phyloP scores from a whole-genome alignment of 2,329 filamentous ascomycete genomes.

The Laburnicola sp. region DNA sequence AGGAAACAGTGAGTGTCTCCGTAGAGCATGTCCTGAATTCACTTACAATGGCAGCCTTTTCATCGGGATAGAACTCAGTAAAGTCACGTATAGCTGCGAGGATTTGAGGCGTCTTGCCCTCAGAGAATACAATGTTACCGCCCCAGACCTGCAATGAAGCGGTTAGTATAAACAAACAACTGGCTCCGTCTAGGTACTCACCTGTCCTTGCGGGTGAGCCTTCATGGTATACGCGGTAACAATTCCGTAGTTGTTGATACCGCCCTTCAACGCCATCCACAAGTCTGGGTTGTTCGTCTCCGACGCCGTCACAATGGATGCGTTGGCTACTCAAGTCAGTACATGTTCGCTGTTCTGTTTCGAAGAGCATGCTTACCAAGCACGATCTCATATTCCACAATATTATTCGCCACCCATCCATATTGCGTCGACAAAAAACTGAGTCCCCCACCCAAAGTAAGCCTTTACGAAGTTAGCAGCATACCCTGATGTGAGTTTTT shows the following conservation, averaged over 20 bases:
- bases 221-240: constrained; percentile 43
- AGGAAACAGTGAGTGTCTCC: neutral
- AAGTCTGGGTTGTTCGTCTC: constrained; percentile 45
- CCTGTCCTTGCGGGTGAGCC: constrained; percentile 29
- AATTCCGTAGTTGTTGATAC: constrained; percentile 51
- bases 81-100: constrained; percentile 57
- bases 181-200: constrained; percentile 5
- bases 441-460: constrained; percentile 46
- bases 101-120: constrained; percentile 47
- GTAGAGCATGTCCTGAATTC: neutral
- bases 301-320: constrained; percentile 48
- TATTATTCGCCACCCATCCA: constrained; percentile 53
- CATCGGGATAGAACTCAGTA: constrained; percentile 60
- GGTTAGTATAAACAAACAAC: neutral
- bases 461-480: neutral
- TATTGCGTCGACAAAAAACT: constrained; percentile 49
- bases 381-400: constrained; percentile 53
- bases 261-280: constrained; percentile 49
- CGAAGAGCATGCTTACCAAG: neutral
- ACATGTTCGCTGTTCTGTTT: too few relatives aligned
- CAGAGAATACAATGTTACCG: constrained; percentile 48
- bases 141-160: constrained; percentile 46
- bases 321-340: constrained; percentile 42
- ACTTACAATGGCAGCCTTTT: constrained; percentile 58
- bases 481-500: neutral